Evolutionary conservation across 2,329 filamentous ascomycete genomes (phyloP), one percentile per base, ranked within the genome.

Genomic region (Fusarium sororula): DNA sequence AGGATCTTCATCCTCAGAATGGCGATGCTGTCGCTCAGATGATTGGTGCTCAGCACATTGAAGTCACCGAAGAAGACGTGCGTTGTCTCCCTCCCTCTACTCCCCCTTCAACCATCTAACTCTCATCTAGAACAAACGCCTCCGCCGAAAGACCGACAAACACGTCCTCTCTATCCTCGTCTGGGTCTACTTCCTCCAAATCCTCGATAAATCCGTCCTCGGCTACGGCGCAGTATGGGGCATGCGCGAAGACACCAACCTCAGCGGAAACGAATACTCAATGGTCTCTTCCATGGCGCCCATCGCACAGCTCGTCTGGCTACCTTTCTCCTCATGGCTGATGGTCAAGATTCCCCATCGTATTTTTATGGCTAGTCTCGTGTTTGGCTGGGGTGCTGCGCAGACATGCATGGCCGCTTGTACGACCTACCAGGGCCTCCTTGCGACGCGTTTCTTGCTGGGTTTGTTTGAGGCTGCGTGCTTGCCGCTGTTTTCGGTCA

Each of bases 311-410:
- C 84, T 91, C 41, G 87, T 81, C 48, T 90, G 89, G 87, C 88
- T 90, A 68, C 89, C 89, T 0, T 88, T 91, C 67, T 90, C 89
- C 0, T 88, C 88, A 0, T 84, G 85, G 64, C 83, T 91, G 38
- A 91, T 91, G 66, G 88, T 91, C 72, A 90, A 87, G 73, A 85
- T 91, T 1, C 89, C 89, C 0, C 89, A 89, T 71, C 85, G 87
- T 4, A 87, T 89, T 38, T 80, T 91, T 15, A 90, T 91, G 87
- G 86, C 89, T 1, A 51, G 74, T 0, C 81, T 87, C 20, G 82
- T 86, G 28, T 74, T 87, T 18, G 83, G 83, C 13, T 88, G 85
- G 85, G 84, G 86, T 44, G 68, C 83, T 17, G 82, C 81, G 0
- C 85, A 86, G 70, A 75, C 82, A 0, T 80, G 79, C 67, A 87